Evolutionary conservation across 345 rosid genomes (phyloP).

Genomic region (Brassica cretica): DNA sequence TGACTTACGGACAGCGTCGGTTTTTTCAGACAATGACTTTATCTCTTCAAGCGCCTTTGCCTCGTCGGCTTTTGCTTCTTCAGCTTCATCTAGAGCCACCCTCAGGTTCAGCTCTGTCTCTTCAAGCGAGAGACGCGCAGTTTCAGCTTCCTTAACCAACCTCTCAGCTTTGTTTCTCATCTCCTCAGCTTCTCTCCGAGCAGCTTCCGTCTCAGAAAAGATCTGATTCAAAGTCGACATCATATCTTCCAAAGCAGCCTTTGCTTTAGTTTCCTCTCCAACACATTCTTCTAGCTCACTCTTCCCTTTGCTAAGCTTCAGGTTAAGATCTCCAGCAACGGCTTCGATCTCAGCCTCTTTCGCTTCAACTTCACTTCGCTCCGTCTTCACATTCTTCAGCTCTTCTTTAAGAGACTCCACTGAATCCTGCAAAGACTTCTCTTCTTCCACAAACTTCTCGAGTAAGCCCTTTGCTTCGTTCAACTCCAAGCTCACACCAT

Average conservation of each 20-base stretch:
- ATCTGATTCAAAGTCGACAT: constrained; percentile 70
- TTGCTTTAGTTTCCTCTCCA: constrained; percentile 61
- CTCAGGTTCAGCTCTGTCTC: constrained; percentile 71
- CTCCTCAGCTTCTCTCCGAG: constrained; percentile 65
- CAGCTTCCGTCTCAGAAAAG: constrained; percentile 68
- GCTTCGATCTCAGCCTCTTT: constrained; percentile 87
- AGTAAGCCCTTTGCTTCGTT: constrained; percentile 83
- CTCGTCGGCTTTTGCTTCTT: constrained; percentile 85
- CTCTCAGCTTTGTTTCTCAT: constrained; percentile 68
- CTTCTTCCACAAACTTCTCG: constrained; percentile 74
- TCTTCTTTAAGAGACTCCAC: constrained; percentile 73
- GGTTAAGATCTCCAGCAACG: constrained; percentile 76
- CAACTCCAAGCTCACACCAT: constrained; percentile 66
- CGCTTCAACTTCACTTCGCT: constrained; percentile 65
- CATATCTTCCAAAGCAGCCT: constrained; percentile 80
- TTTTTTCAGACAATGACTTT: constrained; percentile 65
- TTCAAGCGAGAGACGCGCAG: constrained; percentile 54
- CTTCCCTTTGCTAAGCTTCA: constrained; percentile 71
- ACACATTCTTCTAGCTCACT: constrained; percentile 72
- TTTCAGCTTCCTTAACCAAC: constrained; percentile 69
- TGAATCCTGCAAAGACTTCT: constrained; percentile 58
- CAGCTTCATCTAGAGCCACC: constrained; percentile 80
- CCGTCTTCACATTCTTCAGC: constrained; percentile 73
- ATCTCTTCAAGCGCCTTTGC: constrained; percentile 69
- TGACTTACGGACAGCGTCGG: constrained; percentile 71